Evolutionary conservation across 2,329 filamentous ascomycete genomes (phyloP), one percentile per base, ranked within the genome.

Genomic region (Ceratocystis eucalypticola): DNA sequence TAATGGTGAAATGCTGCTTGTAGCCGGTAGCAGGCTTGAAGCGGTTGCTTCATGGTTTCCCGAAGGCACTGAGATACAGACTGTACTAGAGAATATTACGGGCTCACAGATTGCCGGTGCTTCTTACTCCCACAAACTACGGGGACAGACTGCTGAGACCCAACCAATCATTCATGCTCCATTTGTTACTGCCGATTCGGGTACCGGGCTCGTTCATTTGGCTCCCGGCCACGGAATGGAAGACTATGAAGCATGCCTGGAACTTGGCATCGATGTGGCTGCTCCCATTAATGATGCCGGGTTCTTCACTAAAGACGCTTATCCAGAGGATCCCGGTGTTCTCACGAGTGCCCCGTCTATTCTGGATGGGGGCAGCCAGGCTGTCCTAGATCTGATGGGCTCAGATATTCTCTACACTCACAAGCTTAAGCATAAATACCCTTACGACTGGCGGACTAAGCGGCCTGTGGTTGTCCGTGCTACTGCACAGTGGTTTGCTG

Each of bases 381-480:
- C 83, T 2, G 86, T 96, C 0, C 75, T 97, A 44, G 79, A 86
- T 1, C 79, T 94, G 63, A 78, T 96, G 1, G 77, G 80, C 30
- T 77, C 81, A 0, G 78, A 85, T 68, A 82, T 97, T 2, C 77
- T 96, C 50, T 80, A 82, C 48, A 82, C 82, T 3, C 88, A 95
- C 70, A 80, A 80, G 66, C 88, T 93, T 73, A 81, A 81, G 64
- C 94, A 99, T 79, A 97, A 96, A 75, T 97, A 97, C 74, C 94
- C 94, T 0, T 96, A 97, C 71, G 94, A 99, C 76, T 99, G 94
- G 94, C 84, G 94, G 65, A 96, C 93, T 0, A 99, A 97, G 76
- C 82, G 88, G 70, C 94, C 94, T 0, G 87, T 99, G 62, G 91
- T 99, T 68, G 84, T 95, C 44, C 80, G 94, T 70, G 93, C 94